These are phyloP conservation scores for Ophiostoma piceae DNA, from an alignment of 2,329 filamentous ascomycete species.

Conservation along the genomic window DNA sequence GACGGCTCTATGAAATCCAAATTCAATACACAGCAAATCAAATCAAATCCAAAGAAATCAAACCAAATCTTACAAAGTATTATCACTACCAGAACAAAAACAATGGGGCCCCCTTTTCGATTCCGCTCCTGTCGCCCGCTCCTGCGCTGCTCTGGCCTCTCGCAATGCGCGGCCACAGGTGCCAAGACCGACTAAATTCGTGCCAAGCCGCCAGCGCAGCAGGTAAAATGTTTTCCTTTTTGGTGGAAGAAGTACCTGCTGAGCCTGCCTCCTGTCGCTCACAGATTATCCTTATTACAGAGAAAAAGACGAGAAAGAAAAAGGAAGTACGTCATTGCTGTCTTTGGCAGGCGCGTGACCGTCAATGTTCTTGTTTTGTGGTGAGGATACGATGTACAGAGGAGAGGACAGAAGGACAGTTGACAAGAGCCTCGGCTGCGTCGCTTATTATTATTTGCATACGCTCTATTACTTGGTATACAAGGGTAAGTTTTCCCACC, in stretches of 20 bases:
- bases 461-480: too few species aligned
- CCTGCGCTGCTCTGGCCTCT: background rate
- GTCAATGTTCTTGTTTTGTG: background rate
- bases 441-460: background rate
- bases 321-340: background rate
- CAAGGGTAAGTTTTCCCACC: too few species aligned
- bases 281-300: background rate
- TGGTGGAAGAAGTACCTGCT: background rate
- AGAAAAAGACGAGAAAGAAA: background rate
- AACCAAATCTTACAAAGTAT: background rate
- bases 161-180: background rate
- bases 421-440: background rate
- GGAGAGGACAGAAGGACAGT: background rate
- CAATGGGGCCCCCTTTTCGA: constrained; percentile 3
- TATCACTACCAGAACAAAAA: background rate
- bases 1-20: too few species aligned
- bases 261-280: background rate
- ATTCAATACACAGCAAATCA: too few species aligned
- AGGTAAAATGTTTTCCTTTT: too few species aligned
- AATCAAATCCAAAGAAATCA: background rate
- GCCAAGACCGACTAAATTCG: constrained; percentile 13
- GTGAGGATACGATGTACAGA: background rate
- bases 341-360: background rate
- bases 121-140: too few species aligned
- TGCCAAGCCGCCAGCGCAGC: background rate